Conservation (phyloP, 2,329 filamentous ascomycete species). For the Alternaria viburni region DNA sequence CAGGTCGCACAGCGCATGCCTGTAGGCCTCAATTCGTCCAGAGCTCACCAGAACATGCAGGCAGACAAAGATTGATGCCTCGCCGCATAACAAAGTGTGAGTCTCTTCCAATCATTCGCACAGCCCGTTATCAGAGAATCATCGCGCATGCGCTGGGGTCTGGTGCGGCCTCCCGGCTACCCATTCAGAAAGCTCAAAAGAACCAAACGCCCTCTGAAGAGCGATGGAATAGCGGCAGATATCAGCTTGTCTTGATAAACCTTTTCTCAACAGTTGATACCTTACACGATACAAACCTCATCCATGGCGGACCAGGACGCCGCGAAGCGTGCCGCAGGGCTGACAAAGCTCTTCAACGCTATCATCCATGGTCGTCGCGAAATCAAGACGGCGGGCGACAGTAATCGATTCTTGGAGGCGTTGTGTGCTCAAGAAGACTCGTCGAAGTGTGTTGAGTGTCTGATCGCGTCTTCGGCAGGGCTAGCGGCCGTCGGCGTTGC, state of each 20-base stretch:
- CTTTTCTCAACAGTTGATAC: not conserved
- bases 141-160: slow-evolving; percentile 10
- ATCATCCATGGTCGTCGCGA: slow-evolving; percentile 50
- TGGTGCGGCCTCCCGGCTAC: slow-evolving; percentile 5
- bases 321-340: slow-evolving; percentile 34
- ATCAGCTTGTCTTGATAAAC: not conserved
- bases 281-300: not conserved
- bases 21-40: slow-evolving; percentile 21
- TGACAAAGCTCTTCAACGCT: slow-evolving; percentile 50
- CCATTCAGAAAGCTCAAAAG: not conserved
- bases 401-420: slow-evolving; percentile 58
- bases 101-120: slow-evolving; percentile 36
- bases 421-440: slow-evolving; percentile 52
- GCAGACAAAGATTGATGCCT: slow-evolving; percentile 15
- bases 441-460: slow-evolving; percentile 47
- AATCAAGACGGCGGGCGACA: slow-evolving; percentile 49
- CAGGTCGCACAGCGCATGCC: slow-evolving; percentile 25
- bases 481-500: slow-evolving; percentile 47
- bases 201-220: not conserved
- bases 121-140: slow-evolving; percentile 17
- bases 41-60: slow-evolving; percentile 20
- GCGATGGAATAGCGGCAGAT: not conserved
- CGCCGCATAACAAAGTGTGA: slow-evolving; percentile 16
- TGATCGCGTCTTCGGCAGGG: slow-evolving; percentile 34
- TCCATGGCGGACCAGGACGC: slow-evolving; percentile 27